Evolutionary conservation across 2,329 filamentous ascomycete genomes (phyloP).

Genomic region (Graphiopsis chlorocephala): DNA sequence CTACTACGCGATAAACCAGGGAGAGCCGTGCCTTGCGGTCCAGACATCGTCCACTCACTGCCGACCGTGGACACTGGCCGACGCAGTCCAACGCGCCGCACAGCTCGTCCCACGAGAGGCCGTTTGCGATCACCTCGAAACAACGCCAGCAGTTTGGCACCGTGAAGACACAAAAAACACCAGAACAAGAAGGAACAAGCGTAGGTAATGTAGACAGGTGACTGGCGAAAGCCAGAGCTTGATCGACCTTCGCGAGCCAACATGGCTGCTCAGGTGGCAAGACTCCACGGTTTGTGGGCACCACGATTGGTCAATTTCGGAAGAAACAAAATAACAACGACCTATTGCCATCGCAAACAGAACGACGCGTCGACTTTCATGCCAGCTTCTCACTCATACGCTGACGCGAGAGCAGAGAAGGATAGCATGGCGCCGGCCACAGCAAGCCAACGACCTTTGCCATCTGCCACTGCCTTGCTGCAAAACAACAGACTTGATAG

Average conservation of each 20-base stretch:
- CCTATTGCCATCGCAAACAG: not conserved
- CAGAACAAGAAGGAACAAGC: not conserved
- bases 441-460: not conserved
- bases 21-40: not conserved
- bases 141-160: not conserved
- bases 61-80: not conserved
- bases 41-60: not conserved
- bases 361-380: not conserved
- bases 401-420: not conserved
- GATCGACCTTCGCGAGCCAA: not conserved
- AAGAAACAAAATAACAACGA: not conserved
- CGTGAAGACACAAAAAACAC: not conserved
- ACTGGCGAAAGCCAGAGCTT: not conserved
- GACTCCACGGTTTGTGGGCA: not conserved
- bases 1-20: not conserved
- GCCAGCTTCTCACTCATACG: not conserved
- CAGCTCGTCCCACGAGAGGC: not conserved
- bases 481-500: not conserved
- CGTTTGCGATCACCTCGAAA: not conserved
- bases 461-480: not conserved
- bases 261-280: not conserved
- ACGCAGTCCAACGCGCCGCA: not conserved
- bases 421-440: not conserved
- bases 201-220: not conserved
- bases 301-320: not conserved